These are phyloP conservation scores for Bruguiera hainesii DNA, from an alignment of 441 rosid species.

Conservation along the genomic window DNA sequence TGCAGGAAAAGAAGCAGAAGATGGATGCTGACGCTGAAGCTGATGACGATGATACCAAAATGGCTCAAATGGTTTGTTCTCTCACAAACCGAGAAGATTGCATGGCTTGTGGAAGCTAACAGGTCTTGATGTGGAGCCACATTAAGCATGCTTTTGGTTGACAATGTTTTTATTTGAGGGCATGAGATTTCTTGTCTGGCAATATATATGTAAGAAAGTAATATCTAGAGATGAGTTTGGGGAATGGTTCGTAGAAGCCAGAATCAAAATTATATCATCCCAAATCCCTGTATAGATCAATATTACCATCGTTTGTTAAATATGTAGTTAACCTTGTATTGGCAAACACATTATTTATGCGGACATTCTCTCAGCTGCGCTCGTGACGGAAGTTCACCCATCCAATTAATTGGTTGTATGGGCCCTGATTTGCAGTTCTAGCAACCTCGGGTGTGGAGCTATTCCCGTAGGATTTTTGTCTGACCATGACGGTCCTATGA, in stretches of 20 bases:
- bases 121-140: neutral
- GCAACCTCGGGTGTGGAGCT: no score
- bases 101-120: slow-evolving; percentile 83
- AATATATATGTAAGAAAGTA: no score
- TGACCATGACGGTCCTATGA: no score
- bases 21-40: slow-evolving; percentile 16
- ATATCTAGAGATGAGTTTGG: neutral
- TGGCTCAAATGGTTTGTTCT: slow-evolving; percentile 88
- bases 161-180: neutral
- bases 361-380: no score
- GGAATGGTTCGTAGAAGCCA: neutral
- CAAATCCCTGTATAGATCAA: slow-evolving; percentile 8
- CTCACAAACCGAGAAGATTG: slow-evolving; percentile 83
- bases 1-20: slow-evolving; percentile 39
- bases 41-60: slow-evolving; percentile 49
- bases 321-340: neutral
- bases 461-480: no score
- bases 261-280: neutral
- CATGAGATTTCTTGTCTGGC: neutral
- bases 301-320: no score
- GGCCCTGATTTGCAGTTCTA: no score
- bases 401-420: no score
- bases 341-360: no score
- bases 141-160: neutral
- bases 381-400: no score